Evolutionary conservation across 768 basidiomycete species (phyloP).

Genomic region (Tulasnella sp.): DNA sequence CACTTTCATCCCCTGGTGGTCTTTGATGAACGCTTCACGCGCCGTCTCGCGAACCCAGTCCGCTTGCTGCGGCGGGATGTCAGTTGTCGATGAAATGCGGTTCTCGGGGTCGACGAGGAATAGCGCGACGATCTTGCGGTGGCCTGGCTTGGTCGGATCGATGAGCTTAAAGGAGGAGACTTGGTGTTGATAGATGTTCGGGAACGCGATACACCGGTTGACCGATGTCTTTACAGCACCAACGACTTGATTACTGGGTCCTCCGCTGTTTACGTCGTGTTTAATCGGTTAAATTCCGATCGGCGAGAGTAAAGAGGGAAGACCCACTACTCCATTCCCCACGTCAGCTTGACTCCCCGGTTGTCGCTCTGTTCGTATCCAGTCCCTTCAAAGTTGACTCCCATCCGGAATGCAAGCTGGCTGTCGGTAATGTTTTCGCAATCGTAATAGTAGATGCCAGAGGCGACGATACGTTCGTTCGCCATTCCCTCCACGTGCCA

Average conservation of each 20-base stretch:
- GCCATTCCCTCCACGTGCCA: constrained; percentile 32
- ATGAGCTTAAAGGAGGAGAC: constrained; percentile 3
- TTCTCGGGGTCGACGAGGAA: neutral
- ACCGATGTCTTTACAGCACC: neutral
- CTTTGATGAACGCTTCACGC: neutral
- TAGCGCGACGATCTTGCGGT: constrained; percentile 8
- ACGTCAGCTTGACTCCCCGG: constrained; percentile 28
- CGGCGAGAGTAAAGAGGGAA: constrained; percentile 17
- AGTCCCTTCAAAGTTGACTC: constrained; percentile 17
- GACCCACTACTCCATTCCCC: constrained; percentile 30
- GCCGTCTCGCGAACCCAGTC: neutral
- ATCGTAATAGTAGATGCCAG: constrained; percentile 19
- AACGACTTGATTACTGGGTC: neutral
- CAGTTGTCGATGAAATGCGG: neutral
- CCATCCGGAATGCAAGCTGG: constrained; percentile 25
- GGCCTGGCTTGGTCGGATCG: constrained; percentile 4
- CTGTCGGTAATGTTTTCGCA: constrained; percentile 25
- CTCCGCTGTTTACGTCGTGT: neutral
- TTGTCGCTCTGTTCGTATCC: constrained; percentile 17
- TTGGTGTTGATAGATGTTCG: constrained; percentile 11
- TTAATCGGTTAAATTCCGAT: constrained; percentile 21
- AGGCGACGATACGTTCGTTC: constrained; percentile 24
- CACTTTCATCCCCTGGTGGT: neutral
- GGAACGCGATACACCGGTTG: constrained; percentile 8
- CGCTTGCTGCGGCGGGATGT: constrained; percentile 2